Conservation (phyloP, 2,329 filamentous ascomycete genomes). For the Aureobasidium sp. region DNA sequence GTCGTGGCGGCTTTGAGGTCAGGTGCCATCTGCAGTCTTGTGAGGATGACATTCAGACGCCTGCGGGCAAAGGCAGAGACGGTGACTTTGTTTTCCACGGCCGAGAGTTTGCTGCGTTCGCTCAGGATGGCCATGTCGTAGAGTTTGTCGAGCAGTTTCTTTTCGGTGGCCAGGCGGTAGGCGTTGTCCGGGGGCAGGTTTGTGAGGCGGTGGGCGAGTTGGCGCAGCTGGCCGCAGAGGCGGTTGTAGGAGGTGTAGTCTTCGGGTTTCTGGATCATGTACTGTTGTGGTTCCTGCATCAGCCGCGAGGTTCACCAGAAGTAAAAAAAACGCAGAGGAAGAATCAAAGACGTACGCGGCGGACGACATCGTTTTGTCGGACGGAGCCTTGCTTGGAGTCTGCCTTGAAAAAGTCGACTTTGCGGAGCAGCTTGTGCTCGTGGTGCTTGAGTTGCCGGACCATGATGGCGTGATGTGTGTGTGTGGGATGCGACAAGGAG, state of each 20-base stretch:
- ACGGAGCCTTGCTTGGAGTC: constrained; percentile 45
- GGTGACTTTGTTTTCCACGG: constrained; percentile 79
- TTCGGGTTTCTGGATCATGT: constrained; percentile 69
- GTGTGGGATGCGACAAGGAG: constrained; percentile 1
- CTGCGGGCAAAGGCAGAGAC: constrained; percentile 64
- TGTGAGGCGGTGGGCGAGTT: constrained; percentile 82
- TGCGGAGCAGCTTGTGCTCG: constrained; percentile 84
- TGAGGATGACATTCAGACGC: constrained; percentile 65
- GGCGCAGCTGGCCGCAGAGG: constrained; percentile 60
- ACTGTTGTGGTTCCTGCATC: background rate
- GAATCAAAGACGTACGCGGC: constrained; percentile 47
- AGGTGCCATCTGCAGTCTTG: constrained; percentile 82
- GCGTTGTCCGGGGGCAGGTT: constrained; percentile 72
- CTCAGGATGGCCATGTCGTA: constrained; percentile 81
- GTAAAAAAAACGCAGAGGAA: background rate
- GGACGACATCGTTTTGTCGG: constrained; percentile 9
- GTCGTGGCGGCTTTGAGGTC: constrained; percentile 72
- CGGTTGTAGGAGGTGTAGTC: constrained; percentile 61
- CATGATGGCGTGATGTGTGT: constrained; percentile 51
- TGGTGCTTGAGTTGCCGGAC: constrained; percentile 94
- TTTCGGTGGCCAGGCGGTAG: constrained; percentile 75
- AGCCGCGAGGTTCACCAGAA: no score
- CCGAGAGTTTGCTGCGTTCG: constrained; percentile 54
- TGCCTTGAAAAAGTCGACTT: constrained; percentile 80
- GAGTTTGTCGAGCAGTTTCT: constrained; percentile 81